Percentiles rank a stretch among this genome's conserved stretches.
phyloP scores from a whole-genome alignment of 495 filamentous ascomycete species.

The Talaromyces proteolyticus region DNA sequence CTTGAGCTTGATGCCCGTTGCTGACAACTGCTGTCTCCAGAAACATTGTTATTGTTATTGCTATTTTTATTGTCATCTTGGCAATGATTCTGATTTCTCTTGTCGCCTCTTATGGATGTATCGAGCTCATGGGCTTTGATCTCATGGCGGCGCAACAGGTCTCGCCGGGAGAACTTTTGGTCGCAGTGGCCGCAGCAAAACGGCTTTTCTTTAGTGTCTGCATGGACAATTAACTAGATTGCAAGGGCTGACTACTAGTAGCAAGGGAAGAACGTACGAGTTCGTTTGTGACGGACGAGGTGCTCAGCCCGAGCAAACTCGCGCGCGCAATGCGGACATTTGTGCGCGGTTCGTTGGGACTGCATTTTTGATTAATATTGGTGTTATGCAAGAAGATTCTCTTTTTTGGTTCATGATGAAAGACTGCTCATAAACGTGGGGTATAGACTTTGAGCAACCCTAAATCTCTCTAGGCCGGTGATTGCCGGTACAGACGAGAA shows the following conservation, averaged over 20 bases:
- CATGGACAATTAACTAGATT: too few relatives aligned
- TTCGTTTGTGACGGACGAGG: slow-evolving; percentile 38
- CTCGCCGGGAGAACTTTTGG: slow-evolving; percentile 30
- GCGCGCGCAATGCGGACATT: slow-evolving; percentile 30
- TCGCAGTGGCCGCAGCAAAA: slow-evolving; percentile 29
- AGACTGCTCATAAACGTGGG: too few relatives aligned
- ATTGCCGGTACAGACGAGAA: too few relatives aligned
- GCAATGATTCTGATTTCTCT: background rate
- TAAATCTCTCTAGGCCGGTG: too few relatives aligned
- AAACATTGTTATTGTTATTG: background rate
- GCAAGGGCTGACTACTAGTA: too few relatives aligned
- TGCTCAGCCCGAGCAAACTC: slow-evolving; percentile 36
- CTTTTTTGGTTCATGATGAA: too few relatives aligned
- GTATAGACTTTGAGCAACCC: too few relatives aligned
- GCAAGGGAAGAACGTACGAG: slow-evolving; percentile 26
- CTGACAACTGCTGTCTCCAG: background rate
- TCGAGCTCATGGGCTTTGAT: background rate
- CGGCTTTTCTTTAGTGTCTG: slow-evolving; percentile 41
- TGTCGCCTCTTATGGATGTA: background rate
- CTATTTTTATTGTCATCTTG: background rate
- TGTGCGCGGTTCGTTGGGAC: slow-evolving; percentile 7
- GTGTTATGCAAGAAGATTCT: too few relatives aligned
- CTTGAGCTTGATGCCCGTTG: too few relatives aligned
- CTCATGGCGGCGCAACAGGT: background rate
- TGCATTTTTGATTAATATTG: too few relatives aligned